A percentile compares a stretch with the other conserved stretches of the same genome.
These are phyloP conservation scores for Phyllosticta paracitricarpa DNA, from an alignment of 2,329 filamentous ascomycete genomes.

Conservation along the genomic window DNA sequence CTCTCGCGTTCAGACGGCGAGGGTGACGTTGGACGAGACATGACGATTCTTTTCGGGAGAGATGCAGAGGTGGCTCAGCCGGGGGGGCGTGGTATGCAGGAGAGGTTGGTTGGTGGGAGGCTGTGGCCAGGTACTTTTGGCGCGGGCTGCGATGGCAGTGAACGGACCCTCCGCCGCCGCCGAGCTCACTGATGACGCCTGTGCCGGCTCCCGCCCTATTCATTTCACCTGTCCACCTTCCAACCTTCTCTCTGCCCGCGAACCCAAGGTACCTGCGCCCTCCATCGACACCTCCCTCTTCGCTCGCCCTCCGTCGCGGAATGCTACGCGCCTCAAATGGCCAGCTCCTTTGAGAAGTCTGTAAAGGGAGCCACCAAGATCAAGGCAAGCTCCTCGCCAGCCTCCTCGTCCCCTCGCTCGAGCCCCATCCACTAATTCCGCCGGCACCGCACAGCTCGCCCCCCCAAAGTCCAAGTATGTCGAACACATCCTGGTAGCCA, in stretches of 20 bases:
- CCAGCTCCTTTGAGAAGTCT: constrained; percentile 93
- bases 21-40: constrained; percentile 30
- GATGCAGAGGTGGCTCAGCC: background rate
- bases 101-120: background rate
- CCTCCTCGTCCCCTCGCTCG: constrained; percentile 7
- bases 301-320: constrained; percentile 1
- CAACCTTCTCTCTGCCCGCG: background rate
- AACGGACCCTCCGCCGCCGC: background rate
- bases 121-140: background rate
- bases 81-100: background rate
- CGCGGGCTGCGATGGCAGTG: background rate
- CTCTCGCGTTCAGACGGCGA: constrained; percentile 44
- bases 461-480: constrained; percentile 99
- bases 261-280: background rate
- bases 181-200: constrained; percentile 6
- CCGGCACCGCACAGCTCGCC: constrained; percentile 54
- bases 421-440: constrained; percentile 16
- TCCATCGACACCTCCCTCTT: background rate
- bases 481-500: constrained; percentile 92
- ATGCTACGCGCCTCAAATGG: constrained; percentile 42
- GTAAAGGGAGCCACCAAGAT: constrained; percentile 98
- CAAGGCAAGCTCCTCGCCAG: constrained; percentile 50
- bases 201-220: constrained; percentile 5
- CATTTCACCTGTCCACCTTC: constrained; percentile 2
- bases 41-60: constrained; percentile 12